Evolutionary conservation across 2,329 filamentous ascomycete genomes (phyloP).

Genomic region (Apiospora rasikravindrae): DNA sequence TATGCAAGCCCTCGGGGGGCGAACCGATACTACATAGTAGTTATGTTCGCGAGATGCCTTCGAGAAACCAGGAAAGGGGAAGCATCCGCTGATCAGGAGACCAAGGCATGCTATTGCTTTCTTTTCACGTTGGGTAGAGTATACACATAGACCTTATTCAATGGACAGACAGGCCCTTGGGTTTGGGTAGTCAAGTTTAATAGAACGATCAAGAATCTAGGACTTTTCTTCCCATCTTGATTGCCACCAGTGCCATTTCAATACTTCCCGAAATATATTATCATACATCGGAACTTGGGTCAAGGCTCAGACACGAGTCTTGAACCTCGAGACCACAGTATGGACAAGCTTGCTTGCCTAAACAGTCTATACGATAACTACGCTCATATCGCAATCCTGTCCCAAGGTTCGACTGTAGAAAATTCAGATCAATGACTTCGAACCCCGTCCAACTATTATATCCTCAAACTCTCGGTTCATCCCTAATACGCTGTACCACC

Average conservation of each 20-base stretch:
- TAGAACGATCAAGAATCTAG: no score
- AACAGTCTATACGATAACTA: neutral
- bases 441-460: no score
- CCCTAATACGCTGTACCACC: no score
- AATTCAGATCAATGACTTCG: neutral
- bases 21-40: neutral
- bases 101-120: neutral
- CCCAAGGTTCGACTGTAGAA: neutral
- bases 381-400: neutral
- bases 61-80: neutral
- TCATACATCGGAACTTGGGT: neutral
- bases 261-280: neutral
- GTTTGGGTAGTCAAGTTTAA: no score
- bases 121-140: neutral
- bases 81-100: neutral
- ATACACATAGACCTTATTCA: no score
- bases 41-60: neutral
- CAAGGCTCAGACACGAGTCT: no score
- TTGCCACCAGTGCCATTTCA: neutral
- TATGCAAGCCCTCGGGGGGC: no score
- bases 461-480: neutral
- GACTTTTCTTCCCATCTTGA: no score
- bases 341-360: neutral
- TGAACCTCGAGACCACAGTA: neutral
- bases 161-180: no score